Evolutionary conservation across 495 filamentous ascomycete species (phyloP), one percentile per base, ranked within the genome.

Genomic region (Aspergillus sclerotiicarbonarius): DNA sequence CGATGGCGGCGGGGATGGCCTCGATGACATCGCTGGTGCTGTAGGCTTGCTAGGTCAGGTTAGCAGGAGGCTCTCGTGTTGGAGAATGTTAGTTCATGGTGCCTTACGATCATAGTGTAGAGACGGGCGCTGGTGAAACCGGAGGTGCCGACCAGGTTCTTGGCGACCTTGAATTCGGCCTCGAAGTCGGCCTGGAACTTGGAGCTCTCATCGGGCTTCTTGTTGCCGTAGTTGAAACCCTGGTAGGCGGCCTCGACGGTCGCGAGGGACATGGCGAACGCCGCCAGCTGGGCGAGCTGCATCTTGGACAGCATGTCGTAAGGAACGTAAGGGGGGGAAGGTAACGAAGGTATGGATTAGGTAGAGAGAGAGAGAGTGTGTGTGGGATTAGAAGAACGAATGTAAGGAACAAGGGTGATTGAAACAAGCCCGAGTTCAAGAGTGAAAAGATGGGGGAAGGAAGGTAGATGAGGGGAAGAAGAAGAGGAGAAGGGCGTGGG

Each of bases 151-250:
- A 81, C 77, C 31, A 96, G 83, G 53, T 75, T 74, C 70, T 89
- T 83, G 54, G 91, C 88, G 15, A 80, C 80, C 8, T 75, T 78
- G 80, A 94, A 96, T 62, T 88, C 80, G 29, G 73, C 66, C 69
- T 88, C 76, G 75, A 84, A 96, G 68, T 92, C 84, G 19, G 80
- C 66, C 70, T 89, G 82, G 33, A 62, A 54, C 67, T 88, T 90
- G 69, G 77, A 65, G 52, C 79, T 79, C 57, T 86, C 84, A 64
- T 88, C 84, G 32, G 72, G 80, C 72, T 80, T 73, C 64, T 80
- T 82, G 25, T 82, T 71, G 65, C 89, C 91, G 65, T 92, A 90
- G 81, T 94, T 95, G 83, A 96, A 95, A 60, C 92, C 92, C 62
- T 87, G 79, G 63, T 70, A 77, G 59, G 74, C 80, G 53, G 81